Evolutionary conservation across 768 basidiomycete species (phyloP).

Genomic region (Suillus plorans): DNA sequence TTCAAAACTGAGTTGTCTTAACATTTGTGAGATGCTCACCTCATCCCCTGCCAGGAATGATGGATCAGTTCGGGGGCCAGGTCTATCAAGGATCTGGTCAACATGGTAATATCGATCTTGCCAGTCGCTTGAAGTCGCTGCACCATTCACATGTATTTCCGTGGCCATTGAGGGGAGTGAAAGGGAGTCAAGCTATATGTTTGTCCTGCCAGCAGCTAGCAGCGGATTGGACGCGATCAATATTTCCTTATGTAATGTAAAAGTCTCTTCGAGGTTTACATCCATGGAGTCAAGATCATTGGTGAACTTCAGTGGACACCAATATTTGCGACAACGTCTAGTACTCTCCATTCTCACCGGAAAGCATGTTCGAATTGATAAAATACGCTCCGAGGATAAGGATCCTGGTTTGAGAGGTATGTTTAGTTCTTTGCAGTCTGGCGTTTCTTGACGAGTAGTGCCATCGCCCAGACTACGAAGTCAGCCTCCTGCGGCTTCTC

Average conservation of each 20-base stretch:
- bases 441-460: conserved; percentile 3
- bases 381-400: conserved; percentile 88
- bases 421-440: conserved; percentile 11
- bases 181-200: not conserved
- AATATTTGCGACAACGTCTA: conserved; percentile 79
- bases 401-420: conserved; percentile 92
- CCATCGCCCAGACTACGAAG: conserved; percentile 74
- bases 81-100: conserved; percentile 80
- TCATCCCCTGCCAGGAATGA: conserved; percentile 79
- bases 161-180: conserved; percentile 23
- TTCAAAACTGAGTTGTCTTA: conserved; percentile 1
- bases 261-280: conserved; percentile 3
- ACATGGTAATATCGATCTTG: conserved; percentile 73
- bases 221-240: not conserved
- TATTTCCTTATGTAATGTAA: conserved; percentile 24
- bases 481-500: conserved; percentile 81
- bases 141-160: conserved; percentile 34
- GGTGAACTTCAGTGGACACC: conserved; percentile 75
- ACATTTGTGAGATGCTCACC: conserved; percentile 42
- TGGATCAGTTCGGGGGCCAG: conserved; percentile 88
- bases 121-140: conserved; percentile 44
- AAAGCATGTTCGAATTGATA: conserved; percentile 78
- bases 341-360: conserved; percentile 90
- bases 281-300: conserved; percentile 43
- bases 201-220: not conserved